A percentile compares a stretch with the other conserved stretches of the same genome.
Evolutionary conservation across 768 basidiomycete species (phyloP).

Genomic region (Amanita polypyramis): DNA sequence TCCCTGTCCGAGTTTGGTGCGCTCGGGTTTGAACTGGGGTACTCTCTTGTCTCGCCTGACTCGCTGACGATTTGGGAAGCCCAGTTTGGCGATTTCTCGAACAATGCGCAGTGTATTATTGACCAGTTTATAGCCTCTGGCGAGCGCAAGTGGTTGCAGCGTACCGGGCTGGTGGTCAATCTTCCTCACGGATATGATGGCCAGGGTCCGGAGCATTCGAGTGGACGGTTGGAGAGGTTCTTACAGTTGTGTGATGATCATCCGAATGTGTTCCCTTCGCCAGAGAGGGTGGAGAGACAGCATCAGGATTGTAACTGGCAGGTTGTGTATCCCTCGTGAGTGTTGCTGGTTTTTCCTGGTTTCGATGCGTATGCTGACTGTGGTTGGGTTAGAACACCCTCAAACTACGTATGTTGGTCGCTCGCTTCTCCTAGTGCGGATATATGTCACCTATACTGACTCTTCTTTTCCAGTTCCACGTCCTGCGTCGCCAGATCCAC

Average conservation of each 20-base stretch:
- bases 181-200: slow-evolving; percentile 97
- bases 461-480: slow-evolving; percentile 72
- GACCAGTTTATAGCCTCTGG: slow-evolving; percentile 98
- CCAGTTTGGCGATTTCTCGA: slow-evolving; percentile 97
- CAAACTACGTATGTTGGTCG: slow-evolving; percentile 60
- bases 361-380: slow-evolving; percentile 9
- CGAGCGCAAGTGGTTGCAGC: slow-evolving; percentile 95
- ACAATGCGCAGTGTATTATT: slow-evolving; percentile 96
- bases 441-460: too few species aligned
- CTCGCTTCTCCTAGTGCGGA: too few species aligned
- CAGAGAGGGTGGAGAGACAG: slow-evolving; percentile 85
- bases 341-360: slow-evolving; percentile 11
- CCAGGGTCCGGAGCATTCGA: slow-evolving; percentile 97
- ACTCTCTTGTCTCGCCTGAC: slow-evolving; percentile 96
- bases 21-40: slow-evolving; percentile 96
- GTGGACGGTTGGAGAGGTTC: slow-evolving; percentile 91
- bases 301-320: slow-evolving; percentile 99
- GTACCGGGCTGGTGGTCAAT: slow-evolving; percentile 80
- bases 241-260: slow-evolving; percentile 97
- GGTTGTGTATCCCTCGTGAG: slow-evolving; percentile 92
- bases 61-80: slow-evolving; percentile 96
- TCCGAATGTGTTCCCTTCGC: slow-evolving; percentile 80
- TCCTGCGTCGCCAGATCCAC: slow-evolving; percentile 92
- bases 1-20: slow-evolving; percentile 94
- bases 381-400: slow-evolving; percentile 55